Evolutionary conservation across 2,329 filamentous ascomycete species (phyloP), one percentile per base, ranked within the genome.

Genomic region (Stagonosporopsis tanaceti): DNA sequence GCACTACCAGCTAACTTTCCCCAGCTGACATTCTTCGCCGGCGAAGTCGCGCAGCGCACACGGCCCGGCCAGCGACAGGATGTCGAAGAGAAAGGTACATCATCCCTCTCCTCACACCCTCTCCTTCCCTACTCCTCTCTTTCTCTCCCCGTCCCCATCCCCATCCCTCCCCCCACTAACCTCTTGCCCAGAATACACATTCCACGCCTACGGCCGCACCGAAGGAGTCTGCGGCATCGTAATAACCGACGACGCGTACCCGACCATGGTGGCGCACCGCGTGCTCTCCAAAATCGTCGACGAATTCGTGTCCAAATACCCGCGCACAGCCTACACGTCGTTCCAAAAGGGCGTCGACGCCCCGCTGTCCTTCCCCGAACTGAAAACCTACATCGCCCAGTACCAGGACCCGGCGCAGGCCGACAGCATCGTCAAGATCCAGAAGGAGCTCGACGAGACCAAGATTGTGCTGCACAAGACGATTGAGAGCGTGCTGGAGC

Each of bases 401-500:
- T 96, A 93, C 80, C 91, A 97, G 81, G 91, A 97, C 76, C 93
- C 94, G 12, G 83, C 88, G 72, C 86, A 96, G 79, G 93, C 92
- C 65, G 93, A 96, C 80, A 94, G 89, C 78, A 96, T 98, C 75
- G 87, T 92, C 83, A 93, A 92, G 84, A 97, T 99, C 70, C 94
- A 98, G 79, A 90, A 92, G 80, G 93, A 99, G 81, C 84, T 99
- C 60, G 93, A 98, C 73, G 93, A 97, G 84, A 98, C 94, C 60
- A 98, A 97, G 85, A 93, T 96, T 73, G 89, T 97, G 58, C 84
- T 99, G 69, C 93, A 98, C 81, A 96, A 98, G 86, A 97, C 95
- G 41, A 97, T 97, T 70, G 90, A 96, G 81, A 91, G 87, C 71
- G 88, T 89, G 45, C 78, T 97, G 71, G 89, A 97, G 82, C 86